Evolutionary conservation across 306 rosid species (phyloP).

Genomic region (Fragaria iinumae): DNA sequence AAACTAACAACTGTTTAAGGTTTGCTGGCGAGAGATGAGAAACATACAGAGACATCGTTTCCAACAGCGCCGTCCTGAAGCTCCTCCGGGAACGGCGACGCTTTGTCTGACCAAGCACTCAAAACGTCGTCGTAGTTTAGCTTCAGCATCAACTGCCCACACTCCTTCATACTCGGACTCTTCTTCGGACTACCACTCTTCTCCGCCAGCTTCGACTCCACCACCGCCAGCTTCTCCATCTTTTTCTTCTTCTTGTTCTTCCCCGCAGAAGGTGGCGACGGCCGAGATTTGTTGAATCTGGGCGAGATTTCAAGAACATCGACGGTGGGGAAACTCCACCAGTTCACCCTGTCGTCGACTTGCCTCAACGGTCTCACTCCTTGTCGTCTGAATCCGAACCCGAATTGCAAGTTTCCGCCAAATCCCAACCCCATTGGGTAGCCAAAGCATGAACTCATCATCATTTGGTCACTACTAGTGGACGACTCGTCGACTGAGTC

Average conservation of each 20-base stretch:
- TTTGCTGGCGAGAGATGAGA: conserved; percentile 28
- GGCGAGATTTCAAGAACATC: conserved; percentile 79
- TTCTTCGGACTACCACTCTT: neutral
- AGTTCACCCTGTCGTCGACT: conserved; percentile 50
- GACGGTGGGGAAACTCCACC: conserved; percentile 86
- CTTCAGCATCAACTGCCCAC: conserved; percentile 56
- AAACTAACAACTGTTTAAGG: neutral
- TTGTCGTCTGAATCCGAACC: conserved; percentile 37
- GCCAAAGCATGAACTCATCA: conserved; percentile 29
- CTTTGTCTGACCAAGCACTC: conserved; percentile 70
- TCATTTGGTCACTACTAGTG: neutral
- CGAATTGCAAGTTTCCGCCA: conserved; percentile 46
- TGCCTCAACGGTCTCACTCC: conserved; percentile 60
- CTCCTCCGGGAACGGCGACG: conserved; percentile 71
- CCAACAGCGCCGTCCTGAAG: conserved; percentile 35
- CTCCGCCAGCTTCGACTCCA: conserved; percentile 29
- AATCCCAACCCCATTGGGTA: conserved; percentile 44
- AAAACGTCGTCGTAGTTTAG: conserved; percentile 69
- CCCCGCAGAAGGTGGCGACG: conserved; percentile 17
- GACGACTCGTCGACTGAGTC: conserved; percentile 13
- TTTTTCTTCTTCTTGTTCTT: conserved; percentile 31
- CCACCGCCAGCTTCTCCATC: conserved; percentile 19
- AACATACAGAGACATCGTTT: conserved; percentile 64
- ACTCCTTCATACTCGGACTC: conserved; percentile 2
- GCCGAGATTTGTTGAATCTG: conserved; percentile 32